Evolutionary conservation across 1,284 basidiomycete species (phyloP).

Genomic region (Cutaneotrichosporon dermatis): DNA sequence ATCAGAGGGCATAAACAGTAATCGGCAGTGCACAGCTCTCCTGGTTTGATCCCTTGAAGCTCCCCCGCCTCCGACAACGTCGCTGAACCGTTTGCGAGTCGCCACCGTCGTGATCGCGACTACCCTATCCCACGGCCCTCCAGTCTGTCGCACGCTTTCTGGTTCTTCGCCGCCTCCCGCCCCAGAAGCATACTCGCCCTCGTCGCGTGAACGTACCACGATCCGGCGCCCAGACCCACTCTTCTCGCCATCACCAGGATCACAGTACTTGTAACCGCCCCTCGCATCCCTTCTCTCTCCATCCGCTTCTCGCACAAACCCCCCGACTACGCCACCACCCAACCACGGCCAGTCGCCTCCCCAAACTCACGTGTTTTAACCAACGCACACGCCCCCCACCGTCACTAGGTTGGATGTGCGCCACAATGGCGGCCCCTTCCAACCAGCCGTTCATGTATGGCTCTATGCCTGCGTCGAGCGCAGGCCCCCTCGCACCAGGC

Average conservation of each 20-base stretch:
- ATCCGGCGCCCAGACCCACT: no score
- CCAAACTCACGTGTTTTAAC: neutral
- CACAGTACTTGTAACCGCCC: no score
- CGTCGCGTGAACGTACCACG: no score
- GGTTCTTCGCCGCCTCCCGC: no score
- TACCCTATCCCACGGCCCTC: slow-evolving; percentile 1
- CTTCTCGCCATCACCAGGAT: no score
- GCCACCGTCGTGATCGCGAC: neutral
- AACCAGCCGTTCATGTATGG: slow-evolving; percentile 1
- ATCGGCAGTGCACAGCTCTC: neutral
- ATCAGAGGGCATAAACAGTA: no score
- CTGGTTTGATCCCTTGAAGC: neutral
- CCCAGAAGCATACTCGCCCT: no score
- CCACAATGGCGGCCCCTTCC: neutral
- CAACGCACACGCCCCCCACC: neutral
- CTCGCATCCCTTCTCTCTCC: no score
- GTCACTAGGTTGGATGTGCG: neutral
- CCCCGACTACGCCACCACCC: neutral
- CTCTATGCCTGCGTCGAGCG: neutral
- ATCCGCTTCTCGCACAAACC: no score
- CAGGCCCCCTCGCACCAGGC: neutral
- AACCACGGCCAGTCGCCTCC: neutral
- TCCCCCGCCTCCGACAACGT: no score
- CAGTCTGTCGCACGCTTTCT: neutral
- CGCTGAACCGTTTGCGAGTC: neutral